A percentile compares a stretch with the other conserved stretches of the same genome.
Conservation (phyloP, 1,284 basidiomycete genomes). For the Apiotrichum sp. region DNA sequence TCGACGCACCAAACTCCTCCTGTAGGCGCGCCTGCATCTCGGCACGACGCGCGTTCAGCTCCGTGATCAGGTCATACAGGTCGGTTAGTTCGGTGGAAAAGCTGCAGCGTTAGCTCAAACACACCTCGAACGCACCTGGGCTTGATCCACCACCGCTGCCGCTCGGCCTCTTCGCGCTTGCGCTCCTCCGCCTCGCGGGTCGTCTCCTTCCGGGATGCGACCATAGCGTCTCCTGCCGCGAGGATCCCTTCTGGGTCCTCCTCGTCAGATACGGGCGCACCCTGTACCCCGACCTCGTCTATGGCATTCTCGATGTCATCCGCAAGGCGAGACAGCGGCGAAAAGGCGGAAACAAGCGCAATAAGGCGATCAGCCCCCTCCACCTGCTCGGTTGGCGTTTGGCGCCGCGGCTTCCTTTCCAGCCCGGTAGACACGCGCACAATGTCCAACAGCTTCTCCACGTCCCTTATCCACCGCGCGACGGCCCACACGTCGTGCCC, state of each 20-base stretch:
- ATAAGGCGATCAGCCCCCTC: slow-evolving; percentile 31
- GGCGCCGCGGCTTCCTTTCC: slow-evolving; percentile 3
- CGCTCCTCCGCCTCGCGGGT: slow-evolving; percentile 14
- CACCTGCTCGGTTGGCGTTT: neutral
- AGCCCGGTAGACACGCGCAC: slow-evolving; percentile 10
- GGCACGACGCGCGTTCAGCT: slow-evolving; percentile 20
- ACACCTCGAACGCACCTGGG: slow-evolving; percentile 55
- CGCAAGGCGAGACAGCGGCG: slow-evolving; percentile 56
- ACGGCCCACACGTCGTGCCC: slow-evolving; percentile 51
- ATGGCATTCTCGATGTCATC: slow-evolving; percentile 58
- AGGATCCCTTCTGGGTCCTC: slow-evolving; percentile 22
- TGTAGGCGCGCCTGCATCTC: slow-evolving; percentile 29
- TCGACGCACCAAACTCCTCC: slow-evolving; percentile 52
- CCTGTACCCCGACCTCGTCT: slow-evolving; percentile 38
- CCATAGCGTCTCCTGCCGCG: slow-evolving; percentile 16
- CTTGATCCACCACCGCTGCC: slow-evolving; percentile 58
- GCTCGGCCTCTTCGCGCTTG: slow-evolving; percentile 28
- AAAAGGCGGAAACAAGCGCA: slow-evolving; percentile 56
- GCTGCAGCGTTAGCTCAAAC: slow-evolving; percentile 46
- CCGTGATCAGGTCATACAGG: slow-evolving; percentile 50
- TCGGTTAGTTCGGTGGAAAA: slow-evolving; percentile 58
- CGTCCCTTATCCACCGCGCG: slow-evolving; percentile 30
- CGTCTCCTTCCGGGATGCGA: slow-evolving; percentile 13
- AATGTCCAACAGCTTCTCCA: slow-evolving; percentile 22
- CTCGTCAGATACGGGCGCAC: slow-evolving; percentile 19